Evolutionary conservation across 768 basidiomycete genomes (phyloP), one percentile per base, ranked within the genome.

Genomic region (Tremella yokohamensis): DNA sequence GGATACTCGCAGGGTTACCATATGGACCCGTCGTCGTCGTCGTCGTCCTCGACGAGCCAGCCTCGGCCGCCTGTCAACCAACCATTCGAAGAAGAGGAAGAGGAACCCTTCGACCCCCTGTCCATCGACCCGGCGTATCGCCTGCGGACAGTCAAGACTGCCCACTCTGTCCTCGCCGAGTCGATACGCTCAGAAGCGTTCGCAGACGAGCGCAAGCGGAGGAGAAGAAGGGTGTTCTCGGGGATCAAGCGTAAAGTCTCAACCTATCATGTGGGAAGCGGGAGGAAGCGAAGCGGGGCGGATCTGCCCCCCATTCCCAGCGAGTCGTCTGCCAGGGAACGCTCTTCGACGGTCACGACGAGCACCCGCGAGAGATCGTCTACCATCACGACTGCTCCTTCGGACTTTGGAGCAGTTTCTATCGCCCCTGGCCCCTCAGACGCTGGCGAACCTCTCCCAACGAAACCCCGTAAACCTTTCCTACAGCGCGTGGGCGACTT

Each of bases 61-160:
- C 29, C 11, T 6, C 29, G 29, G 29, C 29, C 29, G 4, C 29
- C 29, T 11, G 29, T 11, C 29, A 34, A 34, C 11, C 29, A 34
- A 50, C 49, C 7, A 40, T 37, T 44, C 7, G 45, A n/a, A 15
- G 52, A 65, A 12, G 64, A 66, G 20, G 66, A 69, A 9, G 65
- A 69, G 16, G 69, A 70, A 22, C 44, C 57, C 53, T 65, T 67
- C 52, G 70, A 72, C 55, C 68, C 65, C 7, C 52, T 56, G 39
- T 58, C 65, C 7, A 69, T 77, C 53, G 92, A 97, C 80, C 87
- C 87, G 18, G 85, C 90, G 70, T 82, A 92, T 12, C 86, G 91
- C 39, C 81, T 97, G 49, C 85, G 89, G 52, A 93, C 90, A 0
- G 89, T 91, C n/a, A 86, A 87, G 68, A 96, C 93, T 1, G 93